These are phyloP conservation scores for Aphanomyces astaci DNA, from an alignment of 352 stramenopile genomes.

Conservation along the genomic window DNA sequence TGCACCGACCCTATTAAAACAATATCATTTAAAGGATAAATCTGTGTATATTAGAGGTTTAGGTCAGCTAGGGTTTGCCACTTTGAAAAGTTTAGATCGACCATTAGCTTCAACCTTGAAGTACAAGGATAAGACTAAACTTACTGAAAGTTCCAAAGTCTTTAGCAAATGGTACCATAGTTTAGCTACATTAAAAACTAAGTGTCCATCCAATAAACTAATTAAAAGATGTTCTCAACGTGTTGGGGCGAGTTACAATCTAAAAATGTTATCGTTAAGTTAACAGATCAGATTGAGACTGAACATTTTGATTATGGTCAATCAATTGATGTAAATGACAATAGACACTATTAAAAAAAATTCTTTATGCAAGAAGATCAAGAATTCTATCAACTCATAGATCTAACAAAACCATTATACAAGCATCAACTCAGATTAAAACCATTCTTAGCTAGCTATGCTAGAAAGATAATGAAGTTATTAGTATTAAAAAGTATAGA, in stretches of 20 bases:
- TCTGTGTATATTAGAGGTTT: not conserved
- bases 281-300: not conserved
- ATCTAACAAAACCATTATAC: no score
- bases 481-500: conserved; percentile 4
- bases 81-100: not conserved
- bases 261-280: not conserved
- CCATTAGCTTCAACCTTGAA: not conserved
- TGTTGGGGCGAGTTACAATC: not conserved
- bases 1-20: not conserved
- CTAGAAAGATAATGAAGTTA: not conserved
- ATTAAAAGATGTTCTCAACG: not conserved
- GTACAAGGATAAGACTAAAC: conserved; percentile 13
- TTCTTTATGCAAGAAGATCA: conserved; percentile 11
- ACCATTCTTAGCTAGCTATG: conserved; percentile 10
- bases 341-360: not conserved
- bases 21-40: not conserved
- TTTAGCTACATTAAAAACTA: conserved; percentile 15
- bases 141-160: conserved; percentile 10
- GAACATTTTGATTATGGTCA: conserved; percentile 6
- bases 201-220: conserved; percentile 17
- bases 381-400: conserved; percentile 5
- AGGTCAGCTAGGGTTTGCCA: not conserved
- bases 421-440: conserved; percentile 11
- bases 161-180: conserved; percentile 18
- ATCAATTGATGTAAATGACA: not conserved